Percentiles rank a stretch among this genome's conserved stretches.
Conservation (phyloP, 192 early-diverging fungal genomes). For the Dimargaris cristalligena region DNA sequence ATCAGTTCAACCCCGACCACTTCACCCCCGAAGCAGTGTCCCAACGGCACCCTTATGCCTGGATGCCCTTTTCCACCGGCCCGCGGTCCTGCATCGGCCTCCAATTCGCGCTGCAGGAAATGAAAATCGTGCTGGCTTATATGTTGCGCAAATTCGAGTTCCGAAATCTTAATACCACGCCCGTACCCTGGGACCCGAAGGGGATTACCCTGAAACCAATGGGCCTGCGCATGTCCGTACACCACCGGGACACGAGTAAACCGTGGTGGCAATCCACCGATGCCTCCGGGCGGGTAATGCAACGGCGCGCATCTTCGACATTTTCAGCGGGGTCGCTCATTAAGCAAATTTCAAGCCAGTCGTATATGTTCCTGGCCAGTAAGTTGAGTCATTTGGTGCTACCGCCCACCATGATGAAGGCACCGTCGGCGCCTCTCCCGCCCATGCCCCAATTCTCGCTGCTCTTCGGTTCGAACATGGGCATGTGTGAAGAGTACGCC, state of each 20-base stretch:
- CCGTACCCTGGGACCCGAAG: conserved; percentile 15
- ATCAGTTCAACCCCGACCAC: conserved; percentile 33
- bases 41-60: conserved; percentile 27
- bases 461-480: conserved; percentile 37
- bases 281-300: too few species aligned
- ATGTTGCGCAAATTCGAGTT: conserved; percentile 29
- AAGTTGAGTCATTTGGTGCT: neutral
- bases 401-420: neutral
- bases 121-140: conserved; percentile 33
- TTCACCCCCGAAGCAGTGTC: conserved; percentile 31
- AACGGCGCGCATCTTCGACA: too few species aligned
- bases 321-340: neutral
- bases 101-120: conserved; percentile 39
- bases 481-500: conserved; percentile 33
- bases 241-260: conserved; percentile 11
- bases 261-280: neutral
- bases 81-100: conserved; percentile 38
- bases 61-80: conserved; percentile 34
- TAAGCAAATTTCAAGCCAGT: neutral
- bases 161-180: conserved; percentile 13
- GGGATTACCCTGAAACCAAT: conserved; percentile 20
- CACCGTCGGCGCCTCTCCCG: neutral
- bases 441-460: conserved; percentile 22
- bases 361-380: conserved; percentile 1
- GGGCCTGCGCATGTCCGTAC: conserved; percentile 17